A percentile compares a stretch with the other conserved stretches of the same genome.
These are phyloP conservation scores for Trametes elegans DNA, from an alignment of 768 basidiomycete genomes.

Conservation along the genomic window DNA sequence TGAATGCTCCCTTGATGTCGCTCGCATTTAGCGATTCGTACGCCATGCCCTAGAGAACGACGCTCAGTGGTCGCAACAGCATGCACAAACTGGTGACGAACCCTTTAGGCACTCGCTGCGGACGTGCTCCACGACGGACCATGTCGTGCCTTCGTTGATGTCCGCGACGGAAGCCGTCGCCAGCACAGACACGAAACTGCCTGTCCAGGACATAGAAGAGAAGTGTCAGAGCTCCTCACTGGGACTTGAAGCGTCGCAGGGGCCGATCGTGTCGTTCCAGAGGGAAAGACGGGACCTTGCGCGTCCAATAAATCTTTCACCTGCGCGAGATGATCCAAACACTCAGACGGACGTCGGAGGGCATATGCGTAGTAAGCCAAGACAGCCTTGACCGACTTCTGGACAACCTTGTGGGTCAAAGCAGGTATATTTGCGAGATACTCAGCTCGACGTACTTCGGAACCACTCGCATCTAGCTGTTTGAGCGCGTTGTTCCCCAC, in stretches of 20 bases:
- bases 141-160: conserved; percentile 66
- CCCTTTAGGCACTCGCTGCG: conserved; percentile 80
- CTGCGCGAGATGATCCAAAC: conserved; percentile 54
- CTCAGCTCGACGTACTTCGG: conserved; percentile 49
- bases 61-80: neutral
- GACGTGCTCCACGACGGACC: conserved; percentile 71
- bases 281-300: conserved; percentile 49
- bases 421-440: neutral
- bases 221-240: conserved; percentile 37
- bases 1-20: conserved; percentile 50
- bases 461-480: conserved; percentile 46
- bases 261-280: conserved; percentile 41
- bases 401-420: conserved; percentile 1
- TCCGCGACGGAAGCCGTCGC: conserved; percentile 45
- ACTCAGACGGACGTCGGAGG: conserved; percentile 60
- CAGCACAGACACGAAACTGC: conserved; percentile 46
- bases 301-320: conserved; percentile 55
- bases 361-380: conserved; percentile 84
- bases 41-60: conserved; percentile 75
- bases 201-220: conserved; percentile 44
- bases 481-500: conserved; percentile 54
- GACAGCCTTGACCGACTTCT: conserved; percentile 62
- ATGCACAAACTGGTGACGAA: conserved; percentile 30
- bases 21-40: conserved; percentile 57
- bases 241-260: conserved; percentile 38